Evolutionary conservation across 352 stramenopile species (phyloP), one percentile per base, ranked within the genome.

Genomic region (Phytophthora colocasiae): DNA sequence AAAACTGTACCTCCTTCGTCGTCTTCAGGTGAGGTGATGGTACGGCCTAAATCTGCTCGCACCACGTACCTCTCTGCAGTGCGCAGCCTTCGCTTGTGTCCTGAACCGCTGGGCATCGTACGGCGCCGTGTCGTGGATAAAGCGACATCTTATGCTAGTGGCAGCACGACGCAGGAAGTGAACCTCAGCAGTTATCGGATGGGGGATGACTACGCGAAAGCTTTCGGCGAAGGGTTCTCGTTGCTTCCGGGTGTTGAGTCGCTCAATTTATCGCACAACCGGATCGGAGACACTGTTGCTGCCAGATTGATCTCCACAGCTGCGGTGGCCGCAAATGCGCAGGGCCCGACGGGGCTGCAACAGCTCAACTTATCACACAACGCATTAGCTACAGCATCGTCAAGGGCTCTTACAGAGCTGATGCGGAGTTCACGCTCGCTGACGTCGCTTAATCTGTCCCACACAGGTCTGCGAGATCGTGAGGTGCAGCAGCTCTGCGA

Each of bases 181-280:
- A 90, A 89, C n/a, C 39, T 87, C 44, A 92, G 82, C 63, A 85
- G 77, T 59, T 92, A 89, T 46, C 67, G 68, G 38, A 92, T 92
- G 73, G 86, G 86, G 2, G 75, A 91, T 36, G 76, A 58, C 17
- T 90, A 91, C 55, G 80, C 78, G 0, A 56, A 69, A 0, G 80
- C 85, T 4, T 89, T 91, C 50, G 81, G 83, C 17, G 70, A 89
- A 40, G 81, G 80, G 11, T 87, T 92, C 27, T 56, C 80, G 48
- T 59, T 92, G 47, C 69, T 94, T 0, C 83, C 85, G 6, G 78
- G 80, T 27, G 78, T 92, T 19, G 83, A 91, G 36, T 68, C 71
- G 6, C 67, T 94, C 52, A 92, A 94, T 63, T 57, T 91, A n/a
- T 68, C 83, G 24, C 76, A 80, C 60, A 92, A 94, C 46, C 80